Conservation (phyloP, 768 basidiomycete genomes). For the Nidularia pulvinata region DNA sequence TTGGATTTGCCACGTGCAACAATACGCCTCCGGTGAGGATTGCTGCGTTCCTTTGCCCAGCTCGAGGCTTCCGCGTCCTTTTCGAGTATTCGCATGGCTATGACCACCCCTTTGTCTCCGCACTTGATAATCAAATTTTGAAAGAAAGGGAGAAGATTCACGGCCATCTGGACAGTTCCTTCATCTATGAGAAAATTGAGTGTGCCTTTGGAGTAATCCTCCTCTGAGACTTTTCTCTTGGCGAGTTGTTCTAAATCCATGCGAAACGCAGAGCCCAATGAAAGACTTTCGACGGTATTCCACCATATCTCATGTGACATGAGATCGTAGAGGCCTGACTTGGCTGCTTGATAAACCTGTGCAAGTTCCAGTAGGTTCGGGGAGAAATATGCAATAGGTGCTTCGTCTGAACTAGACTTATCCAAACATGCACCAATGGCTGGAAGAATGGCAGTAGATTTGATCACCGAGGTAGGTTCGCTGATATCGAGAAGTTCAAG, state of each 20-base stretch:
- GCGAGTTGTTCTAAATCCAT: slow-evolving; percentile 64
- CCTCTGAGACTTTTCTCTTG: slow-evolving; percentile 37
- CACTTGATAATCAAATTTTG: slow-evolving; percentile 85
- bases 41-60: slow-evolving; percentile 53
- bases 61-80: slow-evolving; percentile 34
- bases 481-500: slow-evolving; percentile 31
- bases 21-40: slow-evolving; percentile 44
- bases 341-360: slow-evolving; percentile 52
- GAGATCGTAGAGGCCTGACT: slow-evolving; percentile 42
- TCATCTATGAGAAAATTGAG: slow-evolving; percentile 64
- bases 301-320: slow-evolving; percentile 64
- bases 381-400: slow-evolving; percentile 71
- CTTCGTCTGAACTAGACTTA: slow-evolving; percentile 10
- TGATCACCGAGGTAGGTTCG: slow-evolving; percentile 92
- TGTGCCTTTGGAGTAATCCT: slow-evolving; percentile 34
- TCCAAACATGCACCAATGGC: slow-evolving; percentile 45
- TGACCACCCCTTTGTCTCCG: slow-evolving; percentile 66
- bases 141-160: slow-evolving; percentile 84
- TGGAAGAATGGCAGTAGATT: slow-evolving; percentile 70
- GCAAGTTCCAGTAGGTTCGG: slow-evolving; percentile 86
- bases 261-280: slow-evolving; percentile 68
- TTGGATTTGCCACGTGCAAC: slow-evolving; percentile 45
- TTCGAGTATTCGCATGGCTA: slow-evolving; percentile 54
- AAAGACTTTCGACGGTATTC: slow-evolving; percentile 60
- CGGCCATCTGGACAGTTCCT: slow-evolving; percentile 79